Base-by-base conservation (phyloP, 2,329 filamentous ascomycete species). In the Didymella keratinophila region DNA sequence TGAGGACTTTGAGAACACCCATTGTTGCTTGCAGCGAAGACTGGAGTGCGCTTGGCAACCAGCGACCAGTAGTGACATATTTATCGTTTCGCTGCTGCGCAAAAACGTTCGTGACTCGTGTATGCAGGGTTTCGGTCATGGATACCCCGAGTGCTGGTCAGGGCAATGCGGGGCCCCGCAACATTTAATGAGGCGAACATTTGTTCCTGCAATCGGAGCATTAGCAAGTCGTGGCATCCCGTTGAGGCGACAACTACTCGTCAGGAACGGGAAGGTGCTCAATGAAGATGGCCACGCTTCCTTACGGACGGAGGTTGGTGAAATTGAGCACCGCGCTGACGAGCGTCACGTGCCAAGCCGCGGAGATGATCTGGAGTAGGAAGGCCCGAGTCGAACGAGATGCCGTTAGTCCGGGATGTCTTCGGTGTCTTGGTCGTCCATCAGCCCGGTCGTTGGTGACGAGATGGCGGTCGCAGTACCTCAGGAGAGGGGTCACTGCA, bases 141-240 rank as follows among this genome's bases (percentile, higher is more conserved):
- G 46, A 56, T 67, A 50, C 37, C 45, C 67, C 67, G 67, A 69
- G 39, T 43, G 39, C 8, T 21, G 41, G 52, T 61, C 57, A 52
- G 60, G 41, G 37, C 56, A 56, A 54, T 51, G 52, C 52, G 58
- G 61, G 56, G 39, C 57, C 60, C 63, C 61, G 55, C 32, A 37
- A 34, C 32, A 45, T 28, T 46, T 48, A 58, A 47, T 54, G 51
- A 58, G 34, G 46, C 47, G 41, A 54, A 50, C 49, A 68, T 63
- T 64, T 69, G 60, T 66, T 68, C 67, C 67, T 68, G 62, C 66
- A 69, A 69, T 69, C 52, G 62, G 60, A 60, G 32, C 32, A 55
- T 45, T 61, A 52, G 36, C 44, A 58, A 23, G 42, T 20, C 16
- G 45, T 30, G 20, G 41, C 53, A 58, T 52, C 42, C 34, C 57